A percentile compares a stretch with the other conserved stretches of the same genome.
Evolutionary conservation across 352 stramenopile species (phyloP).

Genomic region (Phytophthora vignae): DNA sequence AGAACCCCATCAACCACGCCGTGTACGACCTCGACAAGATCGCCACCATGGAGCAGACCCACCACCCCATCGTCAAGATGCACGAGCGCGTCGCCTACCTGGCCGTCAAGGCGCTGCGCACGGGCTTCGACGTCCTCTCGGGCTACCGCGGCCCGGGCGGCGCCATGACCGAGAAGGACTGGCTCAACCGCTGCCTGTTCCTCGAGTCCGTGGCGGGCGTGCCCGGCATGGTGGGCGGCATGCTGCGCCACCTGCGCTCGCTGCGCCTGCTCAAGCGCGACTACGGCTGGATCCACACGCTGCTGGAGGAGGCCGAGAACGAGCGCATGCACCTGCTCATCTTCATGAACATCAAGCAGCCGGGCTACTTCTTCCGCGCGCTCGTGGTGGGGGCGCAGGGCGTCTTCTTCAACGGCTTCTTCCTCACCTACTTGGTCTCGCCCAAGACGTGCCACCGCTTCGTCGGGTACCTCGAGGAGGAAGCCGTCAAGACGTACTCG

Average conservation of each 20-base stretch:
- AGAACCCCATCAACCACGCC: constrained; percentile 51
- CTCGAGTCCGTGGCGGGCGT: constrained; percentile 85
- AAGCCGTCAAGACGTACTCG: constrained; percentile 93
- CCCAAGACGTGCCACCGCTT: constrained; percentile 92
- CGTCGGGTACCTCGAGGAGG: constrained; percentile 94
- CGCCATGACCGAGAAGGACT: constrained; percentile 70
- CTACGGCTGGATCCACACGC: constrained; percentile 93
- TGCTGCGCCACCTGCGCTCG: constrained; percentile 82
- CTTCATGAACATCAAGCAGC: constrained; percentile 91
- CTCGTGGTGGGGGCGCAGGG: constrained; percentile 87
- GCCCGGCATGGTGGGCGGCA: constrained; percentile 81
- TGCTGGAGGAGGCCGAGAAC: constrained; percentile 95
- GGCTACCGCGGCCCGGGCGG: constrained; percentile 67
- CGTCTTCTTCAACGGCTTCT: constrained; percentile 90
- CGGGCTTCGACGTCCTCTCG: constrained; percentile 58
- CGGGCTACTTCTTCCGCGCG: constrained; percentile 75
- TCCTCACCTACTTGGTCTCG: constrained; percentile 88
- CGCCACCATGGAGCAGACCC: constrained; percentile 38
- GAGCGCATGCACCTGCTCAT: constrained; percentile 95
- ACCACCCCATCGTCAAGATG: constrained; percentile 45
- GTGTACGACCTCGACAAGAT: constrained; percentile 57
- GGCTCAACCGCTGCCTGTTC: constrained; percentile 74
- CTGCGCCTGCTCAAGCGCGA: constrained; percentile 87
- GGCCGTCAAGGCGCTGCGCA: constrained; percentile 55
- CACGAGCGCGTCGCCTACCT: constrained; percentile 46